phyloP scores from a whole-genome alignment of 345 rosid species.

The Geranium rotundifolium region DNA sequence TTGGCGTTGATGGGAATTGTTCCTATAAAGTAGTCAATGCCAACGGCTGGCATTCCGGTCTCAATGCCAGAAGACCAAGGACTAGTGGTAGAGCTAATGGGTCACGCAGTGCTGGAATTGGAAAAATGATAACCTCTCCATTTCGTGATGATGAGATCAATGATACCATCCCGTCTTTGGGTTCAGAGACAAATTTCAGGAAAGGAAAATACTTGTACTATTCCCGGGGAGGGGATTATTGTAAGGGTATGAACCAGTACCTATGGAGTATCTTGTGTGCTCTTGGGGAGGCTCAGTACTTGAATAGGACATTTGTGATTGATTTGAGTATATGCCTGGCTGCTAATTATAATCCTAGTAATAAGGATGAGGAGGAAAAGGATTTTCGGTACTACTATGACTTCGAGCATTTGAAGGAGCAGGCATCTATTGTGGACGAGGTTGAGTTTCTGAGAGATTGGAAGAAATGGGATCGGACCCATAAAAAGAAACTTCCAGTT shows the following conservation, averaged over 20 bases:
- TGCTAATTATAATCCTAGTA: slow-evolving; percentile 44
- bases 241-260: slow-evolving; percentile 93
- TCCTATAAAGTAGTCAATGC: slow-evolving; percentile 48
- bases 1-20: slow-evolving; percentile 54
- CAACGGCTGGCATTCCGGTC: slow-evolving; percentile 78
- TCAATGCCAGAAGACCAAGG: slow-evolving; percentile 51
- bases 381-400: slow-evolving; percentile 84
- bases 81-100: slow-evolving; percentile 24
- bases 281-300: slow-evolving; percentile 84
- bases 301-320: slow-evolving; percentile 85
- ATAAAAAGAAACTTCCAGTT: slow-evolving; percentile 59
- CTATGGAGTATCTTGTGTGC: slow-evolving; percentile 96
- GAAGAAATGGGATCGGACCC: slow-evolving; percentile 75
- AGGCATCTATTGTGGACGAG: slow-evolving; percentile 67
- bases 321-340: slow-evolving; percentile 79
- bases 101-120: slow-evolving; percentile 15
- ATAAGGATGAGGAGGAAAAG: slow-evolving; percentile 74
- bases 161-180: slow-evolving; percentile 53
- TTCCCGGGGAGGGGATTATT: slow-evolving; percentile 81
- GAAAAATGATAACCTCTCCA: slow-evolving; percentile 13
- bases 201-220: slow-evolving; percentile 79
- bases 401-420: slow-evolving; percentile 83
- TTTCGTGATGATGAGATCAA: slow-evolving; percentile 51
- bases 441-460: slow-evolving; percentile 65
- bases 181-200: slow-evolving; percentile 47